Percentiles rank a stretch among this genome's conserved stretches.
Conservation (phyloP, 2,329 filamentous ascomycete species). For the Curvularia lunata region DNA sequence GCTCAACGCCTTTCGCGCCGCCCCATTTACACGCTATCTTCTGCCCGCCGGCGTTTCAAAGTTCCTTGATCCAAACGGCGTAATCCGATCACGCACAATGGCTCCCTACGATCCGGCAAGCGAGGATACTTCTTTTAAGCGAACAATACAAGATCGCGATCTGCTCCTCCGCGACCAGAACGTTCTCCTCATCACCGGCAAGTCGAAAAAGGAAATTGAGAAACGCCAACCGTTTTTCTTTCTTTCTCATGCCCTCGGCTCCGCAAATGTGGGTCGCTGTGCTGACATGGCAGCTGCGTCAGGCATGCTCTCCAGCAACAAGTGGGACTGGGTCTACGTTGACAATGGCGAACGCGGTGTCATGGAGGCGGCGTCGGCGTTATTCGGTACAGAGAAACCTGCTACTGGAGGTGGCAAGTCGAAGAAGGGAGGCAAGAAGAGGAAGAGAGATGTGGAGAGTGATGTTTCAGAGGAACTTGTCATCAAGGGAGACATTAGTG, state of each 20-base stretch:
- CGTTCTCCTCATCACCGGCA: conserved; percentile 75
- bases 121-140: conserved; percentile 50
- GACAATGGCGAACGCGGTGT: conserved; percentile 69
- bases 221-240: conserved; percentile 78
- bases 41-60: conserved; percentile 82
- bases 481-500: conserved; percentile 46
- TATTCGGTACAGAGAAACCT: conserved; percentile 50
- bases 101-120: conserved; percentile 63
- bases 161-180: conserved; percentile 68
- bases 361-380: conserved; percentile 59
- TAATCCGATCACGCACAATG: conserved; percentile 76
- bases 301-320: conserved; percentile 60
- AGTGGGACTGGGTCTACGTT: conserved; percentile 82
- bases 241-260: conserved; percentile 78
- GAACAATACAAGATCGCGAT: conserved; percentile 53
- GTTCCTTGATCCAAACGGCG: conserved; percentile 70
- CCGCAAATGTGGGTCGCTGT: conserved; percentile 69
- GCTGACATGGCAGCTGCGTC: conserved; percentile 70
- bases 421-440: conserved; percentile 45
- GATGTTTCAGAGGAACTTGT: conserved; percentile 33
- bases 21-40: conserved; percentile 82
- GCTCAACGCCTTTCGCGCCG: conserved; percentile 63
- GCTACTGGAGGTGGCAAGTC: conserved; percentile 26
- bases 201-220: conserved; percentile 66
- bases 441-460: conserved; percentile 52